Conservation (phyloP, 1,139 yeast species). For the Blastobotrys apis region DNA sequence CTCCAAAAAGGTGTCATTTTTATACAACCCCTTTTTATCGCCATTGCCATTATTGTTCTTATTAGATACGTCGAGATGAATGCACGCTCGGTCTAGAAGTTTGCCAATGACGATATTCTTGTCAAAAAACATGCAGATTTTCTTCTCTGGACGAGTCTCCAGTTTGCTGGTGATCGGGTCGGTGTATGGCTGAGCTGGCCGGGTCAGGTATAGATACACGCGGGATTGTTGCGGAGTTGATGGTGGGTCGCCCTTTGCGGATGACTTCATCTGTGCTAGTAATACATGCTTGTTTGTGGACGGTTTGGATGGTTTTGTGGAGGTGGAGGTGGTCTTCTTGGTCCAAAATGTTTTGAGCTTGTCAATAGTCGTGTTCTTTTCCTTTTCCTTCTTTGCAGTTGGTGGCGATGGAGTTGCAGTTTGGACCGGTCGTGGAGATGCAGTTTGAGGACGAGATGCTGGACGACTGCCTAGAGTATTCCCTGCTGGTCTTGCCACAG, state of each 20-base stretch:
- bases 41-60: conserved; percentile 50
- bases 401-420: background rate
- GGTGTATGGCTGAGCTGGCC: conserved; percentile 36
- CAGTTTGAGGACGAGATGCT: background rate
- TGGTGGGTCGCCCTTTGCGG: conserved; percentile 62
- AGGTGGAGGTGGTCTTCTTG: conserved; percentile 6
- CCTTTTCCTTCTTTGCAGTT: background rate
- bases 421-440: conserved; percentile 2
- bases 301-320: conserved; percentile 4
- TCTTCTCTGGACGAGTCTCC: conserved; percentile 31
- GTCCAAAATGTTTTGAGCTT: conserved; percentile 20
- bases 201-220: conserved; percentile 54
- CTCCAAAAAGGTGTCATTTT: conserved; percentile 15
- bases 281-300: conserved; percentile 29
- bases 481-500: conserved; percentile 3
- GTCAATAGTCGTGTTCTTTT: conserved; percentile 5
- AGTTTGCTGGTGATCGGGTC: conserved; percentile 38
- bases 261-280: conserved; percentile 44
- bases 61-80: conserved; percentile 50
- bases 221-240: conserved; percentile 54
- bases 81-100: conserved; percentile 65
- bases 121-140: conserved; percentile 48
- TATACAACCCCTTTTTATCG: conserved; percentile 22
- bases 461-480: conserved; percentile 7
- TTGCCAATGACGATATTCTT: conserved; percentile 74